These are phyloP conservation scores for Aechmea fasciata DNA, from an alignment of 176 grass and related monocot genomes.

Conservation along the genomic window DNA sequence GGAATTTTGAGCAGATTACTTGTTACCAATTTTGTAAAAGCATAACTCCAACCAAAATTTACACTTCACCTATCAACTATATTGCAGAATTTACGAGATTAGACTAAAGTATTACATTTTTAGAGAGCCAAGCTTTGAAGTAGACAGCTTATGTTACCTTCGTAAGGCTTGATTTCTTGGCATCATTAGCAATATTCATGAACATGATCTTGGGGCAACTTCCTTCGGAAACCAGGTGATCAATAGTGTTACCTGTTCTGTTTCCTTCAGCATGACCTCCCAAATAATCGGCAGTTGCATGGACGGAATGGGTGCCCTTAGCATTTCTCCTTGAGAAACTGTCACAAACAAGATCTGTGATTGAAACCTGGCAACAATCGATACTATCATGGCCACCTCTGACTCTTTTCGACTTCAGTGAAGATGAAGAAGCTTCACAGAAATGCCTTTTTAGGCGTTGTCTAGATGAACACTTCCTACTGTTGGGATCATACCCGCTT, in stretches of 20 bases:
- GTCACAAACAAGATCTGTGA: constrained; percentile 17
- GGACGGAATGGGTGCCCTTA: neutral
- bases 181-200: constrained; percentile 82
- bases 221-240: constrained; percentile 7
- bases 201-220: constrained; percentile 55
- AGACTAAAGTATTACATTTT: neutral
- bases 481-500: constrained; percentile 15
- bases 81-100: neutral
- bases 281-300: constrained; percentile 11
- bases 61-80: neutral
- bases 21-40: neutral
- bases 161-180: constrained; percentile 59
- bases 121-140: neutral
- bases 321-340: constrained; percentile 6
- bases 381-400: constrained; percentile 29
- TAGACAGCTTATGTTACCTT: constrained; percentile 35
- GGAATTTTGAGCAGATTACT: neutral
- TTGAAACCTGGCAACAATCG: constrained; percentile 24
- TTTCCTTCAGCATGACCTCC: constrained; percentile 20
- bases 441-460: constrained; percentile 48
- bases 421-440: constrained; percentile 56
- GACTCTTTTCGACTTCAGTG: constrained; percentile 76
- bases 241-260: constrained; percentile 21
- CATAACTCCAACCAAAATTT: no score
- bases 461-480: constrained; percentile 20